Evolutionary conservation across 306 rosid species (phyloP).

Genomic region (Ormosia semicastrata): DNA sequence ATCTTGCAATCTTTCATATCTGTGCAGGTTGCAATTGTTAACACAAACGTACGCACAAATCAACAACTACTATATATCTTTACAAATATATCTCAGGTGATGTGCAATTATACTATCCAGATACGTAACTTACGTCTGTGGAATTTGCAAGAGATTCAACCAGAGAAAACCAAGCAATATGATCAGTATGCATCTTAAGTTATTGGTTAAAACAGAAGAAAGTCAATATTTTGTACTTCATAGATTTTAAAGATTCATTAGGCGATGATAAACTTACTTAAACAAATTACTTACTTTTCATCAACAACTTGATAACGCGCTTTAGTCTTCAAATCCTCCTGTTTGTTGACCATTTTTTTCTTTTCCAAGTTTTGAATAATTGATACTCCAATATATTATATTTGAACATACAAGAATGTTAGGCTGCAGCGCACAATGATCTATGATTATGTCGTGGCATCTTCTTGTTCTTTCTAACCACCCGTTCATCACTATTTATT

Average conservation of each 20-base stretch:
- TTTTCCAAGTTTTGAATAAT: constrained; percentile 10
- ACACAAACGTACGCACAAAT: background rate
- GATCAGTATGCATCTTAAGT: background rate
- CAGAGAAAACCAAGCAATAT: background rate
- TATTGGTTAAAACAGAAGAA: background rate
- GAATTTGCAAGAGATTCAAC: background rate
- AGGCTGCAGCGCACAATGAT: constrained; percentile 17
- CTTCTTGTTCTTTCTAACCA: constrained; percentile 5
- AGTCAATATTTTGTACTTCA: background rate
- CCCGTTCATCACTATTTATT: background rate
- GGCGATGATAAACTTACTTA: background rate
- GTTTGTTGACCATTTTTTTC: background rate
- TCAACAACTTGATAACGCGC: background rate
- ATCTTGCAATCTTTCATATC: background rate
- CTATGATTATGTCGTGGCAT: background rate
- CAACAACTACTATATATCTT: background rate
- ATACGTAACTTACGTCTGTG: background rate
- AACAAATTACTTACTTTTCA: background rate
- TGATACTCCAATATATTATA: background rate
- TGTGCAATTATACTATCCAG: background rate
- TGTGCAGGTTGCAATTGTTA: background rate
- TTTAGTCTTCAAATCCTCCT: background rate
- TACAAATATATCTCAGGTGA: background rate
- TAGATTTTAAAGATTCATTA: background rate
- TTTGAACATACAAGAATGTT: background rate